Percentiles rank a stretch among this genome's conserved stretches.
These are phyloP conservation scores for Erucastrum elatum DNA, from an alignment of 345 rosid species.

Conservation along the genomic window DNA sequence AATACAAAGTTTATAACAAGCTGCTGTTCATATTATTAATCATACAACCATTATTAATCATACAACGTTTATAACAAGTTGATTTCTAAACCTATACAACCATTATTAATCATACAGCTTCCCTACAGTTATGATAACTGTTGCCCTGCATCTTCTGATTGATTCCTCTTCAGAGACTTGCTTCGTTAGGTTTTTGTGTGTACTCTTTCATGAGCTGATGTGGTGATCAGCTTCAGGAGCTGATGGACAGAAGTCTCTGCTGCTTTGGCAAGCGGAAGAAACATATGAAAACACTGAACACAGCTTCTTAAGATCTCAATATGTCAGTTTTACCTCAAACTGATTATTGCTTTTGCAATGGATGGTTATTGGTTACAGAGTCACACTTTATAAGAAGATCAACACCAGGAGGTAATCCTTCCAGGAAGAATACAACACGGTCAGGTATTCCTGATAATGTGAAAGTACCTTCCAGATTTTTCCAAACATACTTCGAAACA, in stretches of 20 bases:
- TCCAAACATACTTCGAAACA: constrained; percentile 67
- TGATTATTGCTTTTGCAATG: constrained; percentile 46
- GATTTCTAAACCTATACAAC: no score
- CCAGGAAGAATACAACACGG: constrained; percentile 20
- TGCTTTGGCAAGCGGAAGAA: constrained; percentile 19
- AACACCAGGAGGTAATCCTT: constrained; percentile 51
- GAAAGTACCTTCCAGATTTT: constrained; percentile 74
- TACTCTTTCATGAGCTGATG: constrained; percentile 32
- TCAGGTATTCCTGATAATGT: constrained; percentile 61
- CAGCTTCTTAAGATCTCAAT: constrained; percentile 5
- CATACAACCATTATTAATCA: no score
- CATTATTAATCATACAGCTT: no score
- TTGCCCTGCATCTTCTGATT: no score
- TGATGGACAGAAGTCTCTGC: constrained; percentile 29
- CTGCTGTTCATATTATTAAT: no score
- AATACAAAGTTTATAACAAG: no score
- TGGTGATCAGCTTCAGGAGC: constrained; percentile 48
- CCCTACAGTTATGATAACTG: no score
- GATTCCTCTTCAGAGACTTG: no score
- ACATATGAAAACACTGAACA: background rate
- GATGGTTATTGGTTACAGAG: constrained; percentile 65
- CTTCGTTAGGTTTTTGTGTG: no score
- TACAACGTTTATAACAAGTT: no score
- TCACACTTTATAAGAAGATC: constrained; percentile 74
- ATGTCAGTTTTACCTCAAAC: constrained; percentile 44